Percentiles rank a stretch among this genome's conserved stretches.
phyloP scores from a whole-genome alignment of 805 yeast species.

The Nakazawaea molendinolei region DNA sequence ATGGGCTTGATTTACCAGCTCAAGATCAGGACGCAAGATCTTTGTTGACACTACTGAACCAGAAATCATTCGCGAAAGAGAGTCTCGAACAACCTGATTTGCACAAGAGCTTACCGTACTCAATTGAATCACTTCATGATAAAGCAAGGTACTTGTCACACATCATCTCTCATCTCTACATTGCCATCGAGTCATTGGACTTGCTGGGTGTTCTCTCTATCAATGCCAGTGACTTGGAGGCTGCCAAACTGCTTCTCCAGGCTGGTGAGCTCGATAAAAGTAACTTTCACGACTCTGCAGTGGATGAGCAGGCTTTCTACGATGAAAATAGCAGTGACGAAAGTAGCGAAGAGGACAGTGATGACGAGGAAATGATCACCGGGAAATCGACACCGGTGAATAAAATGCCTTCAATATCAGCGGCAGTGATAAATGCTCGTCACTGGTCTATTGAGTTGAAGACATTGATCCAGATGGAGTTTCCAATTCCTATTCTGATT shows the following conservation, averaged over 20 bases:
- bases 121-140: constrained; percentile 59
- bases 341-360: constrained; percentile 31
- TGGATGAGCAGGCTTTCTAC: constrained; percentile 7
- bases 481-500: constrained; percentile 65
- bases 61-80: constrained; percentile 19
- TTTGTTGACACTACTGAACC: constrained; percentile 17
- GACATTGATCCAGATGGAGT: constrained; percentile 71
- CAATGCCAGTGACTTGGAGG: constrained; percentile 60
- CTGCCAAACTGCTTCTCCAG: constrained; percentile 26
- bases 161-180: constrained; percentile 72
- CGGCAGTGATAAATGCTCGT: constrained; percentile 66
- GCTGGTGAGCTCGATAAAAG: constrained; percentile 33
- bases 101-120: constrained; percentile 55
- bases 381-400: constrained; percentile 43
- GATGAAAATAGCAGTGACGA: constrained; percentile 31
- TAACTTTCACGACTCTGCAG: constrained; percentile 20
- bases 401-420: constrained; percentile 56
- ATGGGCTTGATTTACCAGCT: constrained; percentile 53
- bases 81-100: constrained; percentile 17
- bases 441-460: constrained; percentile 86
- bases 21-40: constrained; percentile 30
- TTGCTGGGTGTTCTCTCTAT: constrained; percentile 63
- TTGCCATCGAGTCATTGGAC: constrained; percentile 71
- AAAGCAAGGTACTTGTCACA: constrained; percentile 70
- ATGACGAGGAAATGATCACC: constrained; percentile 29